Base-by-base conservation (phyloP, 495 filamentous ascomycete genomes). In the Hypoxylon cercidicola region DNA sequence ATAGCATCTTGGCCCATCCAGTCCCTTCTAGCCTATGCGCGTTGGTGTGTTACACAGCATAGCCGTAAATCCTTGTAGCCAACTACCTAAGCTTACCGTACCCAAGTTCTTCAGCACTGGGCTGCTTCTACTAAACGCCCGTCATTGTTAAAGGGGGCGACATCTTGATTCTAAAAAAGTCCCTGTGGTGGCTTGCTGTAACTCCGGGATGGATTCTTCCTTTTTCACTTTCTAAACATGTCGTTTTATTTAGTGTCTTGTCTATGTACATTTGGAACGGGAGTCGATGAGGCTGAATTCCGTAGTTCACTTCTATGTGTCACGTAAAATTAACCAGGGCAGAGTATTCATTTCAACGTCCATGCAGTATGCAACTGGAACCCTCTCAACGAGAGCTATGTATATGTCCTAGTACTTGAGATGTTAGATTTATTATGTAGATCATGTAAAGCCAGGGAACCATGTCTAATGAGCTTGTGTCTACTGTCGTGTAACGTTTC, bases 401-500 rank as follows among this genome's bases (percentile, higher is more conserved):
- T 12, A 12, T 5, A 37, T 3, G 34, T 37, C 10, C 34, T 37
- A 37, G 13, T 37, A 37, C 34, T 5, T 37, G 28, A 25, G 40
- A 35, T n/a, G 34, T 11, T 16, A 30, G 49, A 61, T 45, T 39
- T 39, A 32, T 18, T 6, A 54, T 61, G 40, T 47, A 40, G 48
- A 9, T 10, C 16, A 19, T 41, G 48, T 49, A 30, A 19, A 34
- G 9, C 19, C 41, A 12, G 45, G 51, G 41, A 37, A 19, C 4
- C 15, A 19, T 45, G 37, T 18, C 18, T 23, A 32, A 19, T 28
- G 49, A 55, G 21, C 45, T 16, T 35, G 28, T 18, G 19, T 20
- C 23, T 46, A 34, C 30, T 45, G 46, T 16, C 28, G 53, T 64
- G 60, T 57, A 57, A 64, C 60, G 32, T 20, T 6, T 13, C 12